phyloP scores from a whole-genome alignment of 257 asterid species.

The Dorcoceras hygrometricum region DNA sequence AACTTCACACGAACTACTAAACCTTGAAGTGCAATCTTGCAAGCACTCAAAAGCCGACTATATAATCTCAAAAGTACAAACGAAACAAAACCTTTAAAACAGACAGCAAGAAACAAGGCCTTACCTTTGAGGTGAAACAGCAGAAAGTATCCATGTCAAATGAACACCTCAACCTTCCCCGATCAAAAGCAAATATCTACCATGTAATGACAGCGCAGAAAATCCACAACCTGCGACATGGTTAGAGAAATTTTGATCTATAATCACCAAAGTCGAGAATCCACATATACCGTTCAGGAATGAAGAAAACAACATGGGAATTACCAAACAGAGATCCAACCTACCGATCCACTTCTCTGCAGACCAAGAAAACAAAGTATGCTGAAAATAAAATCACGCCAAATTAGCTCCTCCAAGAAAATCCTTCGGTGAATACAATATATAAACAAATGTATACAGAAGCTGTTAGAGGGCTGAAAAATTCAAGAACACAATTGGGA shows the following conservation, averaged over 20 bases:
- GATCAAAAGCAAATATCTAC: conserved; percentile 51
- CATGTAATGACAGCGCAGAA: conserved; percentile 28
- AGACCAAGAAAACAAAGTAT: conserved; percentile 24
- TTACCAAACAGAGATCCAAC: conserved; percentile 22
- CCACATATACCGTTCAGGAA: conserved; percentile 28
- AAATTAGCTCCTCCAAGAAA: conserved; percentile 18
- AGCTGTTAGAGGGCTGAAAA: neutral
- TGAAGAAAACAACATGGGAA: conserved; percentile 32
- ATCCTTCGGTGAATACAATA: neutral
- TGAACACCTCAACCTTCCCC: conserved; percentile 35
- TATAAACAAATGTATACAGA: neutral
- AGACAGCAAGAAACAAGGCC: conserved; percentile 16
- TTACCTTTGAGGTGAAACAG: conserved; percentile 77
- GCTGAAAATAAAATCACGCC: conserved; percentile 20
- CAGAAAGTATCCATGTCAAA: conserved; percentile 61
- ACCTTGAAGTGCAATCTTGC: neutral
- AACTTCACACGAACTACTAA: conserved; percentile 16
- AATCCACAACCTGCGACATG: conserved; percentile 43
- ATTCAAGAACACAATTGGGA: neutral
- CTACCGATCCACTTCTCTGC: no score
- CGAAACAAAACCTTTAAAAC: neutral
- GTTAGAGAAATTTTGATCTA: conserved; percentile 30
- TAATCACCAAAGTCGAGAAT: conserved; percentile 33
- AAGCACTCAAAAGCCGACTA: neutral
- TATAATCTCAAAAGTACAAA: conserved; percentile 13